phyloP scores from a whole-genome alignment of 1,139 yeast species.

The Pichia sorboxylosa region DNA sequence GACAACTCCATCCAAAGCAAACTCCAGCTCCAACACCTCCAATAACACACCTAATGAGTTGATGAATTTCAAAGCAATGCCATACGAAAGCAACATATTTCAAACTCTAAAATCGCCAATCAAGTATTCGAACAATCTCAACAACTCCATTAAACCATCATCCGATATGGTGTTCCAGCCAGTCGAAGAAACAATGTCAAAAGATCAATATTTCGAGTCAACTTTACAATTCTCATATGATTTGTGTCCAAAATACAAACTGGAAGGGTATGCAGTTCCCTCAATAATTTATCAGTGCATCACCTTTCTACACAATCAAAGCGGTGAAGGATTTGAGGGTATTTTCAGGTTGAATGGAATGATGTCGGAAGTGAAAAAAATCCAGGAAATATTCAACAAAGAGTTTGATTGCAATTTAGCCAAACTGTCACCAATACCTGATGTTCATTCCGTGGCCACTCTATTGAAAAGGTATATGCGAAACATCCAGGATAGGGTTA shows the following conservation, averaged over 20 bases:
- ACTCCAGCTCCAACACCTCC: slow-evolving; percentile 4
- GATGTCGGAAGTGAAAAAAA: slow-evolving; percentile 59
- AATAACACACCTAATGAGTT: slow-evolving; percentile 14
- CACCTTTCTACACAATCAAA: slow-evolving; percentile 51
- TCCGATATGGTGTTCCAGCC: slow-evolving; percentile 17
- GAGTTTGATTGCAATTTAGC: slow-evolving; percentile 58
- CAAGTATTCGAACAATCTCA: not conserved
- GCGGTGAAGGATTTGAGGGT: slow-evolving; percentile 81
- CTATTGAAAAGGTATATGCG: slow-evolving; percentile 24
- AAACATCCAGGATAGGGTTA: slow-evolving; percentile 20
- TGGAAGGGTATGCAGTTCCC: slow-evolving; percentile 39
- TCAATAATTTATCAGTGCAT: slow-evolving; percentile 69
- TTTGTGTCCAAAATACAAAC: slow-evolving; percentile 31
- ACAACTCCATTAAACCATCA: not conserved
- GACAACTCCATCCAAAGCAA: slow-evolving; percentile 5
- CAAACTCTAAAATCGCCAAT: too few relatives aligned
- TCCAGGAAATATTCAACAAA: slow-evolving; percentile 51
- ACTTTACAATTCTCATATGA: slow-evolving; percentile 43
- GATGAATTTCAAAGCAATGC: slow-evolving; percentile 23
- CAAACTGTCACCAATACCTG: slow-evolving; percentile 19
- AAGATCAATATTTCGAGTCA: slow-evolving; percentile 43
- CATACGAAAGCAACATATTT: slow-evolving; percentile 16
- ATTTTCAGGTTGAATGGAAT: slow-evolving; percentile 87
- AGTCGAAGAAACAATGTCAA: slow-evolving; percentile 16
- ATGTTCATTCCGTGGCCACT: slow-evolving; percentile 26